A percentile compares a stretch with the other conserved stretches of the same genome.
phyloP scores from a whole-genome alignment of 129 eudicot species.

The Chrysanthemum lavandulifolium region DNA sequence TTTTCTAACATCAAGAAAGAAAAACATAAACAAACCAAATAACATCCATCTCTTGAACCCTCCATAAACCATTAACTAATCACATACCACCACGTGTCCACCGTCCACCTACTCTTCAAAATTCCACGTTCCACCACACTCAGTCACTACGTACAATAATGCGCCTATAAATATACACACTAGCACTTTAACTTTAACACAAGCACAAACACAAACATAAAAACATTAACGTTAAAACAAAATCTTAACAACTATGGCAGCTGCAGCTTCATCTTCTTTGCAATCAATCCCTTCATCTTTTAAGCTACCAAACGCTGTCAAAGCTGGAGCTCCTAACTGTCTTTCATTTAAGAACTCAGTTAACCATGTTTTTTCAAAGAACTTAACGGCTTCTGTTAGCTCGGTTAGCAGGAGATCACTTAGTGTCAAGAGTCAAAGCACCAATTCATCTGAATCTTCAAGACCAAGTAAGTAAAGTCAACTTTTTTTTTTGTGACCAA shows the following conservation, averaged over 20 bases:
- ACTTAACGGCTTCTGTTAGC: conserved; percentile 12
- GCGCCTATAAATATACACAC: not conserved
- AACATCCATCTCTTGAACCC: not conserved
- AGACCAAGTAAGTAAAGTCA: conserved; percentile 37
- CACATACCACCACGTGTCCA: not conserved
- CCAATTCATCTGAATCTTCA: conserved; percentile 35
- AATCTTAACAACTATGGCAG: conserved; percentile 9
- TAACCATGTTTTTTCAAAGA: conserved; percentile 18
- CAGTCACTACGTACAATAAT: not conserved
- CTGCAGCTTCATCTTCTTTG: conserved; percentile 44
- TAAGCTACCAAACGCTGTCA: conserved; percentile 29
- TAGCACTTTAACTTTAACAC: not conserved
- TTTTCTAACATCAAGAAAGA: too few species aligned
- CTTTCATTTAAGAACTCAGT: conserved; percentile 27
- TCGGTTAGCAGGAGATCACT: conserved; percentile 30
- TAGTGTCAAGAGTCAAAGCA: conserved; percentile 41
- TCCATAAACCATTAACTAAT: not conserved
- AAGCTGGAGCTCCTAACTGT: conserved; percentile 25
- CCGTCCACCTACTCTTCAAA: conserved; percentile 2
- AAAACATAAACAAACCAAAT: not conserved
- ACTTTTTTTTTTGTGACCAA: too few species aligned
- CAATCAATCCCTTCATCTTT: conserved; percentile 34
- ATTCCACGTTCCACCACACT: not conserved
- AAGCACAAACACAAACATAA: not conserved
- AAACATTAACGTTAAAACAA: not conserved